phyloP scores from a whole-genome alignment of 2,329 filamentous ascomycete genomes.

The Boeremia exigua region DNA sequence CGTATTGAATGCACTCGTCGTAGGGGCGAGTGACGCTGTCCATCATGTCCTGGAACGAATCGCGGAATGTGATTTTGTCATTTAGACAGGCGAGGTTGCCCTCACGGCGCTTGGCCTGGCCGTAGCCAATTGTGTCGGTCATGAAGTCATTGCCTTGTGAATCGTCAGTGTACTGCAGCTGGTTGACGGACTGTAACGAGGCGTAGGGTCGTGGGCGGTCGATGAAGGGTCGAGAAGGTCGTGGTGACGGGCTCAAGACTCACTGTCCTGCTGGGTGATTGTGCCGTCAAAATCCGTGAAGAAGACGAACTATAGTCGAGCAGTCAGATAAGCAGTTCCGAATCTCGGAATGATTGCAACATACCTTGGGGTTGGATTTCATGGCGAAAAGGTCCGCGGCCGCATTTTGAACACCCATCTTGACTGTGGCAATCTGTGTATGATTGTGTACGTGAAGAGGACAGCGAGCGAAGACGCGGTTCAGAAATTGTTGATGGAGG shows the following conservation, averaged over 20 bases:
- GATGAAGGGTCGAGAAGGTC: not conserved
- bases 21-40: conserved; percentile 83
- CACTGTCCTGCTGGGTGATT: conserved; percentile 76
- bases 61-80: conserved; percentile 73
- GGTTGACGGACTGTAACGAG: conserved; percentile 15
- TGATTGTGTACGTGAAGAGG: not conserved
- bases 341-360: not conserved
- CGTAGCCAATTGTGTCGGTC: conserved; percentile 92
- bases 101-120: conserved; percentile 70
- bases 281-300: conserved; percentile 99
- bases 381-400: conserved; percentile 52
- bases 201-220: conserved; percentile 1
- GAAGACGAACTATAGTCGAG: conserved; percentile 75
- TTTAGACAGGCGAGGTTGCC: conserved; percentile 80
- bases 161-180: conserved; percentile 20
- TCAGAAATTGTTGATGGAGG: conserved; percentile 15
- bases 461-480: not conserved
- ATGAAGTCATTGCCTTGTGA: conserved; percentile 68
- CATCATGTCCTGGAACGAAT: conserved; percentile 91
- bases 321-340: conserved; percentile 22
- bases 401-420: conserved; percentile 44
- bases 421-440: conserved; percentile 14
- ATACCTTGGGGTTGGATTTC: conserved; percentile 65
- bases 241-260: conserved; percentile 36
- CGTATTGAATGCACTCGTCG: conserved; percentile 77